Percentiles rank a stretch among this genome's conserved stretches.
Conservation (phyloP, 2,329 filamentous ascomycete species). For the Colletotrichum sp. region DNA sequence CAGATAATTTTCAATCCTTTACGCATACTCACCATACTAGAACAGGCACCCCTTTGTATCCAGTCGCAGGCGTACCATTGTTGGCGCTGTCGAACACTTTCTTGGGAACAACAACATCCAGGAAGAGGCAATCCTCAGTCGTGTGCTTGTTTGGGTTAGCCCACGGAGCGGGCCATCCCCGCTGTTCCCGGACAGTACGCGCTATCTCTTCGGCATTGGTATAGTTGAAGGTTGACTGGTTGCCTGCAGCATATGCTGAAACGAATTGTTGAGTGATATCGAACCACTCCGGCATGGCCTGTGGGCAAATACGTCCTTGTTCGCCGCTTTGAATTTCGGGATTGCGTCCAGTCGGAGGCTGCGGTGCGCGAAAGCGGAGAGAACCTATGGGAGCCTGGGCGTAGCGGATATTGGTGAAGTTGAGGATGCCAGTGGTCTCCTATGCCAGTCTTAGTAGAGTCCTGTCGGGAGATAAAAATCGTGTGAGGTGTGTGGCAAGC, state of each 20-base stretch:
- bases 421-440: slow-evolving; percentile 14
- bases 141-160: background rate
- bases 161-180: background rate
- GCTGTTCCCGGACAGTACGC: background rate
- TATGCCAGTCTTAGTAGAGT: background rate
- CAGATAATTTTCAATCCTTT: background rate
- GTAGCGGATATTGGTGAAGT: slow-evolving; percentile 59
- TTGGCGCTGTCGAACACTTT: slow-evolving; percentile 30
- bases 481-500: background rate
- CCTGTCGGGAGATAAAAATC: background rate
- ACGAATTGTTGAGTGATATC: background rate
- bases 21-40: slow-evolving; percentile 2
- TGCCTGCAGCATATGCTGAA: background rate
- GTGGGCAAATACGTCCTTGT: background rate
- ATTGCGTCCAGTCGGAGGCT: slow-evolving; percentile 32
- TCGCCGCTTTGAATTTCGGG: background rate
- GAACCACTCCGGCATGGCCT: background rate
- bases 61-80: background rate
- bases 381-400: slow-evolving; percentile 70
- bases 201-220: background rate
- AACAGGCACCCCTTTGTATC: slow-evolving; percentile 26
- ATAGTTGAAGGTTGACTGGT: background rate
- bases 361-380: slow-evolving; percentile 69
- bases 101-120: slow-evolving; percentile 44
- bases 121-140: slow-evolving; percentile 44